Conservation (phyloP, 2,329 filamentous ascomycete genomes). For the Fulvia fulva region DNA sequence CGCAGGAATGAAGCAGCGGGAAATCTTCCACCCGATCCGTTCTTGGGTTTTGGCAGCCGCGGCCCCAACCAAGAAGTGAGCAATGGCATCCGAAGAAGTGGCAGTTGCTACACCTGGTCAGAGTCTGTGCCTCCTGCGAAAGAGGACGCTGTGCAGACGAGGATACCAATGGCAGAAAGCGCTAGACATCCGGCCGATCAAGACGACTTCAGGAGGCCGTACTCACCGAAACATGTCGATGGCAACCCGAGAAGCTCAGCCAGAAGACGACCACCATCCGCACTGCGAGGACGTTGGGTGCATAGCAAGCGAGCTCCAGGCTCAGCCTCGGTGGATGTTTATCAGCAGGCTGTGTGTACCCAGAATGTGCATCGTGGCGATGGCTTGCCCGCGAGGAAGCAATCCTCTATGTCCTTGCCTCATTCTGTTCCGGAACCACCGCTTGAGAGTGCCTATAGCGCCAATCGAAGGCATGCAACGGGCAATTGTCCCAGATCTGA, state of each 20-base stretch:
- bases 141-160: slow-evolving; percentile 1
- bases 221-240: neutral
- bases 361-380: neutral
- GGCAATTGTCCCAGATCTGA: slow-evolving; percentile 22
- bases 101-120: slow-evolving; percentile 41
- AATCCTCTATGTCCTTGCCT: neutral
- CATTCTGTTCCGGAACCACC: neutral
- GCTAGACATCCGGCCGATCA: neutral
- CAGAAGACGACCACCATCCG: neutral
- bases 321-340: neutral
- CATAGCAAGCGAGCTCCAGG: neutral
- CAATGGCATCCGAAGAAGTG: slow-evolving; percentile 22
- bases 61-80: slow-evolving; percentile 22
- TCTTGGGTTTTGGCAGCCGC: slow-evolving; percentile 38
- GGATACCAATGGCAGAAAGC: neutral
- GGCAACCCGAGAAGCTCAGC: neutral
- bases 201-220: neutral
- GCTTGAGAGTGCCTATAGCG: neutral
- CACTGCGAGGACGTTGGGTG: neutral
- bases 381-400: neutral
- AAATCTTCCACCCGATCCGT: slow-evolving; percentile 35
- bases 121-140: slow-evolving; percentile 32
- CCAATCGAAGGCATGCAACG: neutral
- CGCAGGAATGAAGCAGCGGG: slow-evolving; percentile 18
- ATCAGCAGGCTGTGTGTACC: neutral